Base-by-base conservation (phyloP, 108 stramenopile species). In the Skeletonema marinoi region DNA sequence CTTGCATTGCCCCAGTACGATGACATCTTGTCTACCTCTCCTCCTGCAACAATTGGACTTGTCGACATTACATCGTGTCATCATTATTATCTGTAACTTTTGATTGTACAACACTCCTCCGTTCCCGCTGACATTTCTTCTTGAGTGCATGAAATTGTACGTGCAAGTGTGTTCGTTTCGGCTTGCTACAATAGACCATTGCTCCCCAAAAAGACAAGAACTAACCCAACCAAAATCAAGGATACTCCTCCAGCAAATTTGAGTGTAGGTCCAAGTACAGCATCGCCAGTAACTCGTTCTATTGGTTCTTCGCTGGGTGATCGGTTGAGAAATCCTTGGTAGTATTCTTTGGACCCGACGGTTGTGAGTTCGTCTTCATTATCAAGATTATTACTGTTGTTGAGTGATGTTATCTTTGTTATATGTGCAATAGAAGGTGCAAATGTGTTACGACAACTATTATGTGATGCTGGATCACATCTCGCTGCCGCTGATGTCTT, bases 281-380 rank as follows among this genome's bases (percentile, higher is more conserved):
- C 76, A 79, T 83, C 78, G 2, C 82, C 82, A 12, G 78, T 75
- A 62, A 83, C 67, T 25, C 82, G 73, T 66, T 79, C 82, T 16
- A 35, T 30, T 8, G 67, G 68, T 60, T 83, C 82, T 41, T 83
- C 82, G 32, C 79, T 70, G 2, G 75, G 14, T 10, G 75, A 66
- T 69, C 78, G 65, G 21, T 29, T 70, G n/a, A 83, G 12, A 32
- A 83, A 79, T 41, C 82, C 82, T 64, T 63, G 63, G 56, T 75
- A 83, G 63, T 83, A 83, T 74, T 78, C 77, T 3, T 66, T 65
- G 7, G 74, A 75, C 29, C 82, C 82, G 6, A 78, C 56, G 16
- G 77, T 38, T 38, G 42, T 48, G 7, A 46, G 25, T 3, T 51
- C 29, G 54, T 17, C 44, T 4, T 66, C 29, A 17, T 25, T 66